Conservation (phyloP, 371 early-diverging fungal species). For the Apophysomyces variabilis region DNA sequence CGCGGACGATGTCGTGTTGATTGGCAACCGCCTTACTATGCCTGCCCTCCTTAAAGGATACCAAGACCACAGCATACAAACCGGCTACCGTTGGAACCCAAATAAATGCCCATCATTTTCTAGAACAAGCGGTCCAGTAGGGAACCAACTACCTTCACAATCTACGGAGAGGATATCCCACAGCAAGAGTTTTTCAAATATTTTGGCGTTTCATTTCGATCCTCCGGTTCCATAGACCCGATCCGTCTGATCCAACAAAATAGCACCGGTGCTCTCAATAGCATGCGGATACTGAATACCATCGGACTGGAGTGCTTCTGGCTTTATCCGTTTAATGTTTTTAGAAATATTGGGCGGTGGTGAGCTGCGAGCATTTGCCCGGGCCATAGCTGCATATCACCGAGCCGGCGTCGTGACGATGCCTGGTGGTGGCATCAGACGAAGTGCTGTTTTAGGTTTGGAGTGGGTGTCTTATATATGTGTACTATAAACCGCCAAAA, state of each 20-base stretch:
- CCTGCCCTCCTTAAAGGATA: background rate
- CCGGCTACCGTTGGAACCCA: constrained; percentile 28
- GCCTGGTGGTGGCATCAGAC: too few species aligned
- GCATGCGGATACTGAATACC: constrained; percentile 14
- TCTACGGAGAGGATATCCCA: background rate
- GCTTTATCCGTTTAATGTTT: constrained; percentile 8
- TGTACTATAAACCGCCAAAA: too few species aligned
- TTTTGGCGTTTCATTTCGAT: constrained; percentile 20
- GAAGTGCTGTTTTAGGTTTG: too few species aligned
- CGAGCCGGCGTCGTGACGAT: too few species aligned
- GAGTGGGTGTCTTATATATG: too few species aligned
- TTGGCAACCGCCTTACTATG: constrained; percentile 11
- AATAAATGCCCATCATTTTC: constrained; percentile 21
- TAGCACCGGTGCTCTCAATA: background rate
- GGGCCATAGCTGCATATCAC: too few species aligned
- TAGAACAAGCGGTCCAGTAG: background rate
- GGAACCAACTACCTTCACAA: too few species aligned
- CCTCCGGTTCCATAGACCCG: constrained; percentile 13
- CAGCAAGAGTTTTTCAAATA: constrained; percentile 4
- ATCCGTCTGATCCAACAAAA: background rate
- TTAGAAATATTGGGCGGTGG: too few species aligned
- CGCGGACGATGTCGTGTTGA: constrained; percentile 22
- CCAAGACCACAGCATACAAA: constrained; percentile 12
- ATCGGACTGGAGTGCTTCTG: constrained; percentile 1
- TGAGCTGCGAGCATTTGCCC: too few species aligned